phyloP scores from a whole-genome alignment of 768 basidiomycete genomes.

The Candolleomyces eurysporus region DNA sequence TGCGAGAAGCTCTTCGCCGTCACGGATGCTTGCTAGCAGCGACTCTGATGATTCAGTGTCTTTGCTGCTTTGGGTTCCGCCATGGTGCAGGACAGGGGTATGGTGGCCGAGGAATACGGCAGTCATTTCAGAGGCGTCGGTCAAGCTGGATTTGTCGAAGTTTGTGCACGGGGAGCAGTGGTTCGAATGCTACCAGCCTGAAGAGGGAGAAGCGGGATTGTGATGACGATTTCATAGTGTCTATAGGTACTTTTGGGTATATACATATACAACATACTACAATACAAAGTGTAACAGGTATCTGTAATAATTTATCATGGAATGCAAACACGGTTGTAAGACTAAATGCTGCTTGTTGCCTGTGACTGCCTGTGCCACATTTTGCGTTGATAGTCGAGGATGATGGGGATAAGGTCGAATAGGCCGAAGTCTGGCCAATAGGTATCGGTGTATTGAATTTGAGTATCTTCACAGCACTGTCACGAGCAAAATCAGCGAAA shows the following conservation, averaged over 20 bases:
- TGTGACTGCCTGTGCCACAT: constrained; percentile 42
- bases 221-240: too few relatives aligned
- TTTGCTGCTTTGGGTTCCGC: constrained; percentile 21
- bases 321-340: too few relatives aligned
- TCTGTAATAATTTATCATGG: too few relatives aligned
- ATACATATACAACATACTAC: too few relatives aligned
- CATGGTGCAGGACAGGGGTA: constrained; percentile 17
- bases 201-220: not conserved
- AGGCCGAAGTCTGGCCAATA: constrained; percentile 96
- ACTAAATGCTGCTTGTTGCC: too few relatives aligned
- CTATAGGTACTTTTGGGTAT: too few relatives aligned
- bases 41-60: not conserved
- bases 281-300: too few relatives aligned
- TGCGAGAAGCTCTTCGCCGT: not conserved
- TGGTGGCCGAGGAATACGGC: constrained; percentile 20
- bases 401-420: constrained; percentile 79
- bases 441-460: constrained; percentile 78
- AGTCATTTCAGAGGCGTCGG: constrained; percentile 16
- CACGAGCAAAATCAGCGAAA: not conserved
- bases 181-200: constrained; percentile 2
- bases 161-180: constrained; percentile 12
- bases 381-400: constrained; percentile 86
- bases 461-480: constrained; percentile 79
- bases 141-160: constrained; percentile 13
- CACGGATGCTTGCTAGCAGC: too few relatives aligned